Percentiles rank a stretch among this genome's conserved stretches.
phyloP scores from a whole-genome alignment of 2,329 filamentous ascomycete genomes.

The Tolypocladium endophyticum region DNA sequence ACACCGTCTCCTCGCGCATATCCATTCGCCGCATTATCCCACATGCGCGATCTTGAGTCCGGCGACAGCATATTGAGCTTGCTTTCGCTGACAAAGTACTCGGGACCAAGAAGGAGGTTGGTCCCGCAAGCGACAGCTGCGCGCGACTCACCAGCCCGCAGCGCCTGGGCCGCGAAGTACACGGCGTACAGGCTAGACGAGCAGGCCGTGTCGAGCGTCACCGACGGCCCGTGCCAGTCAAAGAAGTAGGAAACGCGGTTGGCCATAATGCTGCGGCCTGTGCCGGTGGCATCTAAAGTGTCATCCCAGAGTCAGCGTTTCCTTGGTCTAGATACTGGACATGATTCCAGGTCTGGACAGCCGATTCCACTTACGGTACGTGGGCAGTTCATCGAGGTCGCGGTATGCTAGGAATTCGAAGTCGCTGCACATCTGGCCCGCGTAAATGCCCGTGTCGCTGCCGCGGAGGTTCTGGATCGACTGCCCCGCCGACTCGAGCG shows the following conservation, averaged over 20 bases:
- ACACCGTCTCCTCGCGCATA: conserved; percentile 31
- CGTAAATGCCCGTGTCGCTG: background rate
- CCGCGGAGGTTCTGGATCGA: background rate
- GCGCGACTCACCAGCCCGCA: conserved; percentile 16
- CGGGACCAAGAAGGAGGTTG: conserved; percentile 25
- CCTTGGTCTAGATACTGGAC: too few species aligned
- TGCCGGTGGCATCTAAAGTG: background rate
- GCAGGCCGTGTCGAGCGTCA: conserved; percentile 41
- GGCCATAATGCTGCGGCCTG: background rate
- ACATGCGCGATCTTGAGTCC: conserved; percentile 8
- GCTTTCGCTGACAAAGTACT: background rate
- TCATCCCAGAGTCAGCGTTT: too few species aligned
- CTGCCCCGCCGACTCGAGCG: background rate
- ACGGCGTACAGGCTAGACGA: conserved; percentile 34
- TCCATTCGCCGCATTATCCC: conserved; percentile 31
- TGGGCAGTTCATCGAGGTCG: too few species aligned
- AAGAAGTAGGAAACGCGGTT: conserved; percentile 37
- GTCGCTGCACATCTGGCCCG: background rate
- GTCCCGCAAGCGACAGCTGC: conserved; percentile 28
- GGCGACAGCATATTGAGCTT: conserved; percentile 5
- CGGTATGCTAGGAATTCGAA: background rate
- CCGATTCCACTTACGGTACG: too few species aligned
- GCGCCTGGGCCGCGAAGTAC: conserved; percentile 24
- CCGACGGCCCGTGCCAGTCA: conserved; percentile 32
- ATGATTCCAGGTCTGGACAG: too few species aligned